phyloP scores from a whole-genome alignment of 495 filamentous ascomycete genomes.

The Talaromyces adpressus region DNA sequence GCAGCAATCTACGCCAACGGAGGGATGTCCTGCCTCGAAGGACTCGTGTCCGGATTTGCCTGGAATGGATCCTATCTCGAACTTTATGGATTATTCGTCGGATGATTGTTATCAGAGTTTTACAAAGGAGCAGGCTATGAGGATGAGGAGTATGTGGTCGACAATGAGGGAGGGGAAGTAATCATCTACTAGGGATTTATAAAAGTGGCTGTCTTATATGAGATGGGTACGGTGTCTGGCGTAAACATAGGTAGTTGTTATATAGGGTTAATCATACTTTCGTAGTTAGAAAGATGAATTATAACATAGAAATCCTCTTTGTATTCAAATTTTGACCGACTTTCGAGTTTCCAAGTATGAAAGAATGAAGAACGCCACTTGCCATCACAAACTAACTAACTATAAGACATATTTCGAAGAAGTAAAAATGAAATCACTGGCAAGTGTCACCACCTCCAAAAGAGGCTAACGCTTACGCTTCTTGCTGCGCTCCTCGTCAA shows the following conservation, averaged over 20 bases:
- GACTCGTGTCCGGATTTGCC: conserved; percentile 40
- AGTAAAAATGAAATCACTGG: neutral
- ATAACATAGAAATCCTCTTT: neutral
- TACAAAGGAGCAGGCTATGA: conserved; percentile 31
- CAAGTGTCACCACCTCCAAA: neutral
- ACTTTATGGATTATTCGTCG: conserved; percentile 52
- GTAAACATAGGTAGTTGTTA: neutral
- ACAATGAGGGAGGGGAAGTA: conserved; percentile 35
- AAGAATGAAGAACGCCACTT: neutral
- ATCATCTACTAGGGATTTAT: neutral
- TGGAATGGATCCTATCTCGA: conserved; percentile 42
- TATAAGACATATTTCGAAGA: neutral
- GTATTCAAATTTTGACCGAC: neutral
- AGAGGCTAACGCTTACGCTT: conserved; percentile 45
- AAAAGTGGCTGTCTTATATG: neutral
- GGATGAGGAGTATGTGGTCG: conserved; percentile 43
- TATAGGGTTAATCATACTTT: neutral
- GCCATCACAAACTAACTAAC: neutral
- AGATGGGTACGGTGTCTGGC: neutral
- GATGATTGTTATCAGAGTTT: conserved; percentile 48
- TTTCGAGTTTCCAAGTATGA: neutral
- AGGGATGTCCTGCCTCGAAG: conserved; percentile 40
- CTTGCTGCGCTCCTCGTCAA: conserved; percentile 62
- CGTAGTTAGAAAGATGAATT: neutral
- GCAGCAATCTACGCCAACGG: conserved; percentile 39